phyloP scores from a whole-genome alignment of 768 basidiomycete genomes.

The Russula ochroleuca region DNA sequence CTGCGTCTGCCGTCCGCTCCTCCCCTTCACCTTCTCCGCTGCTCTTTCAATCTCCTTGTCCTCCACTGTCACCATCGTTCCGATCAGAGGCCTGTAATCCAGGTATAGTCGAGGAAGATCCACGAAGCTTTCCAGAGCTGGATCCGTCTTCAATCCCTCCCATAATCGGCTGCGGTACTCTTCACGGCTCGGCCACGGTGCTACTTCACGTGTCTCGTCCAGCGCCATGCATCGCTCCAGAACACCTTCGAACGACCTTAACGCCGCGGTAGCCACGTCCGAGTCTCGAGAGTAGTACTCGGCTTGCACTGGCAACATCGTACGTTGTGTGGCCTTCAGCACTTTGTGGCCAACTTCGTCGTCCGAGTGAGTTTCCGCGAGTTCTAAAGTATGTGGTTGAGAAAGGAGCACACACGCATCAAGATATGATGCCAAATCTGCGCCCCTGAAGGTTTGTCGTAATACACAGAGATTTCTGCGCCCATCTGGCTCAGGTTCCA shows the following conservation, averaged over 20 bases:
- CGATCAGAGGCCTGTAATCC: constrained; percentile 69
- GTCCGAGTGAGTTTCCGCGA: constrained; percentile 36
- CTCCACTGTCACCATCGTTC: constrained; percentile 61
- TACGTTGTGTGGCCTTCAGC: constrained; percentile 10
- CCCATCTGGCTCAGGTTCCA: constrained; percentile 7
- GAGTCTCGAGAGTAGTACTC: constrained; percentile 25
- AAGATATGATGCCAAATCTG: constrained; percentile 25
- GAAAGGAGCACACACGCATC: constrained; percentile 22
- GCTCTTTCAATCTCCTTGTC: constrained; percentile 44
- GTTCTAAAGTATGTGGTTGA: constrained; percentile 4
- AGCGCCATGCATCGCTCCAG: constrained; percentile 5
- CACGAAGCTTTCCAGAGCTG: constrained; percentile 33
- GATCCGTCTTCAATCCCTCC: constrained; percentile 47
- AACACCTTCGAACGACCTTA: constrained; percentile 8
- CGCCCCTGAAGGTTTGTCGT: constrained; percentile 15
- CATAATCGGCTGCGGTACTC: constrained; percentile 26
- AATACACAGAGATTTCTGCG: constrained; percentile 10
- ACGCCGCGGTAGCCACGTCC: constrained; percentile 10
- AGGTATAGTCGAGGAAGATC: constrained; percentile 47
- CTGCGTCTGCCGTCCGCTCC: constrained; percentile 45
- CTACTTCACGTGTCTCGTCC: constrained; percentile 5
- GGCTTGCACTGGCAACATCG: constrained; percentile 16
- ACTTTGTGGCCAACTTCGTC: constrained; percentile 52
- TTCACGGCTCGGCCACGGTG: constrained; percentile 14
- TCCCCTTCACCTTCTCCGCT: constrained; percentile 22